phyloP scores from a whole-genome alignment of 1,284 basidiomycete genomes.

The Bondarzewia mesenterica region DNA sequence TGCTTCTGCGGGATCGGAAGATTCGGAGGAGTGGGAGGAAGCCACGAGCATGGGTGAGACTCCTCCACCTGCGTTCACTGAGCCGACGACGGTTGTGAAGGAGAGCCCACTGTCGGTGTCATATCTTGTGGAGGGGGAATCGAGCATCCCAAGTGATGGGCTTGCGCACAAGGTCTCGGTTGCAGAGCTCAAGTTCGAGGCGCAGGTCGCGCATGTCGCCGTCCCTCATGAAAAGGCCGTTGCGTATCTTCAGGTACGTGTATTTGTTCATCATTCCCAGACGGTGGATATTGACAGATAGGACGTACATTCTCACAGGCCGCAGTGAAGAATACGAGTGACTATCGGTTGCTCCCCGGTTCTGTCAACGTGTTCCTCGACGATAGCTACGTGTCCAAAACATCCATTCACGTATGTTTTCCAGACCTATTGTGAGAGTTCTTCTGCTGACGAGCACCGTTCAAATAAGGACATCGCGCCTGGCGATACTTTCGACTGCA shows the following conservation, averaged over 20 bases:
- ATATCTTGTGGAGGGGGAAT: constrained; percentile 38
- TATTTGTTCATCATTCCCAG: background rate
- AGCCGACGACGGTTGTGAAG: constrained; percentile 31
- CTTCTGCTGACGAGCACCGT: background rate
- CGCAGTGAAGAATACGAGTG: constrained; percentile 40
- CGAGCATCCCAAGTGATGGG: constrained; percentile 44
- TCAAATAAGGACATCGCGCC: constrained; percentile 16
- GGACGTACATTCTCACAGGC: constrained; percentile 17
- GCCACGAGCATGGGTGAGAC: background rate
- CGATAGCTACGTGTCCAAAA: constrained; percentile 40
- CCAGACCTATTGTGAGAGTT: constrained; percentile 10
- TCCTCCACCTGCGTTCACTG: constrained; percentile 13
- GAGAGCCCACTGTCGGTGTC: constrained; percentile 42
- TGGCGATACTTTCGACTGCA: constrained; percentile 43
- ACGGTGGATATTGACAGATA: background rate
- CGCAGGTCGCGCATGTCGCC: constrained; percentile 37
- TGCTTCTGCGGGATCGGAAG: too few species aligned
- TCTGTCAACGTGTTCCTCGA: constrained; percentile 42
- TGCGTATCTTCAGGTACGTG: constrained; percentile 37
- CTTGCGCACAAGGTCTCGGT: constrained; percentile 45
- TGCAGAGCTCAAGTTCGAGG: constrained; percentile 37
- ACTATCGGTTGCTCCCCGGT: constrained; percentile 43
- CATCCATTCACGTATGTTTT: constrained; percentile 35
- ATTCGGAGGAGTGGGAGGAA: too few species aligned
- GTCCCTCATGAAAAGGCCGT: constrained; percentile 38